Conservation (phyloP, 345 rosid species). For the Anastatica hierochuntica region DNA sequence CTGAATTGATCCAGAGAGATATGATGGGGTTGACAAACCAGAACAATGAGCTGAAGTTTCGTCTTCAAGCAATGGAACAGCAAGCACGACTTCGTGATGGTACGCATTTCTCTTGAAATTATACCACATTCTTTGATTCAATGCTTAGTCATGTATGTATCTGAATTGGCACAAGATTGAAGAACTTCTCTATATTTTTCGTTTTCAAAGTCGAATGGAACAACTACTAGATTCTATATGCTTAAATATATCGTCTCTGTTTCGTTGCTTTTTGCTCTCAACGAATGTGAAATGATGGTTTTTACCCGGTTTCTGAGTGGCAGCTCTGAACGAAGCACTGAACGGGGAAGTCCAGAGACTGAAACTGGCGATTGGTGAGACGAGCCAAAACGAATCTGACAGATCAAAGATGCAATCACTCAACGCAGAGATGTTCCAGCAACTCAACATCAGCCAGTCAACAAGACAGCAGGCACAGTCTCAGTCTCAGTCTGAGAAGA, state of each 20-base stretch:
- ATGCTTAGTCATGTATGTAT: too few species aligned
- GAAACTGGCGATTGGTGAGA: conserved; percentile 28
- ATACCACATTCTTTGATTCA: too few species aligned
- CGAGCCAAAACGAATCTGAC: conserved; percentile 19
- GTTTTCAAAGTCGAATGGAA: too few species aligned
- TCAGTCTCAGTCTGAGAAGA: conserved; percentile 30
- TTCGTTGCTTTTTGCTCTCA: too few species aligned
- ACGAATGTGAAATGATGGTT: too few species aligned
- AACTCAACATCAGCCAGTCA: conserved; percentile 24
- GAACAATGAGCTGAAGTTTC: conserved; percentile 87
- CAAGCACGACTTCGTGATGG: conserved; percentile 94
- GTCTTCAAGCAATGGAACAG: conserved; percentile 98
- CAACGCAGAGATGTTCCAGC: conserved; percentile 26
- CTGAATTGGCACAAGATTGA: too few species aligned
- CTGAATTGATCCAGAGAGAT: conserved; percentile 52
- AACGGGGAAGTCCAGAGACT: conserved; percentile 40
- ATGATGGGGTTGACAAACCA: conserved; percentile 83
- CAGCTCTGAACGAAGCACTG: conserved; percentile 52
- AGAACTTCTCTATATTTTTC: too few species aligned
- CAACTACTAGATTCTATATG: too few species aligned
- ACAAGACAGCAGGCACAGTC: conserved; percentile 14
- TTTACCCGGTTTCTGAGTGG: neutral
- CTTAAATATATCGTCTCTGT: too few species aligned
- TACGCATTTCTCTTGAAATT: too few species aligned
- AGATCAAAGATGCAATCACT: conserved; percentile 28